Evolutionary conservation across 495 filamentous ascomycete species (phyloP), one percentile per base, ranked within the genome.

Genomic region (Daldinia bambusicola): DNA sequence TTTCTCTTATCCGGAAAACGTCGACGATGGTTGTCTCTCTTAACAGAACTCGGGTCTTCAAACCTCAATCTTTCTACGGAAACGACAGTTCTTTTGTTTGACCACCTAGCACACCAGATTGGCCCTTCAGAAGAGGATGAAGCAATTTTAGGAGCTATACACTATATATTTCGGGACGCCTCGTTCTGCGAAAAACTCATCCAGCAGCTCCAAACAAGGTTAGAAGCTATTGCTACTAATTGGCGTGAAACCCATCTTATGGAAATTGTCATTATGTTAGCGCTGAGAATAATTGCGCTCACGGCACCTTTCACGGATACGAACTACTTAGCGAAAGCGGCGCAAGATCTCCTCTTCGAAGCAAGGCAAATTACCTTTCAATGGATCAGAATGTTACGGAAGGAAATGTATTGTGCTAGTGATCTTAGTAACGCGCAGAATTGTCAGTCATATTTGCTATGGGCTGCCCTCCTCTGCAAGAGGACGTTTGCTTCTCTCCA

Each of bases 41-140:
- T 87, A 0, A 69, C 78, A 5, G 86, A 89, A 64, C 78, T 89
- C 12, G 84, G 80, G 1, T 82, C 85, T 0, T 78, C 80, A 0
- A 87, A 86, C 56, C 55, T 88, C 13, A 87, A 87, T 45, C 83
- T 88, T 56, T 82, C 81, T 36, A 79, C 76, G 0, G 84, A 87
- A 60, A 72, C 74, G 0, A 82, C 80, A 2, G 78, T 76, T 22
- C 32, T 70, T 2, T 53, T 87, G 7, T 60, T 87, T 26, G 68
- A 68, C 12, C 77, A 82, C 16, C 69, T 88, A 2, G 75, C 77
- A 0, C 60, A 80, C 10, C 79, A 86, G 58, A 80, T 75, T 16
- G 87, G 87, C 0, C 84, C 86, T 10, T 20, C 38, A 5, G 69
- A 65, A 0, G 55, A 73, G 22, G 30, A 48, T 8, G 36, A 55